Conservation (phyloP, 768 basidiomycete species). For the Mycena rebaudengoi region DNA sequence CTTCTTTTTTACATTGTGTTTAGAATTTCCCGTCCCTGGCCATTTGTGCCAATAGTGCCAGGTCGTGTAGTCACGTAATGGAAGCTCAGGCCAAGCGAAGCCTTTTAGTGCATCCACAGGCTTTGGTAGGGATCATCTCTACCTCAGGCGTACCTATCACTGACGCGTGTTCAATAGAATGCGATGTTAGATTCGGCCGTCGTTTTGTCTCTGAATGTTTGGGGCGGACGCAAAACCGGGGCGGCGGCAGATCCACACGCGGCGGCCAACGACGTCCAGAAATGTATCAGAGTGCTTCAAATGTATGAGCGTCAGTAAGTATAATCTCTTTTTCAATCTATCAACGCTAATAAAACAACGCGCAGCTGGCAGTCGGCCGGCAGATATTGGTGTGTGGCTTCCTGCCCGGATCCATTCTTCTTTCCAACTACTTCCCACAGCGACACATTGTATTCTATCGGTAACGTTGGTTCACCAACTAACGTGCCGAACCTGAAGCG, state of each 20-base stretch:
- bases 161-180: slow-evolving; percentile 20
- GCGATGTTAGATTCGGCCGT: slow-evolving; percentile 51
- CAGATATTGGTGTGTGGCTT: slow-evolving; percentile 7
- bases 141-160: too few relatives aligned
- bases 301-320: slow-evolving; percentile 21
- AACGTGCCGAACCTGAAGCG: slow-evolving; percentile 7
- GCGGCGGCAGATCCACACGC: slow-evolving; percentile 48
- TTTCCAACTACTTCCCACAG: not conserved
- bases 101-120: slow-evolving; percentile 6
- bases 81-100: slow-evolving; percentile 46
- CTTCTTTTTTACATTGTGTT: not conserved
- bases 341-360: not conserved
- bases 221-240: slow-evolving; percentile 56
- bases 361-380: slow-evolving; percentile 19
- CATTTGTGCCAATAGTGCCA: slow-evolving; percentile 71
- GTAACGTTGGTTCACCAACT: slow-evolving; percentile 17
- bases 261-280: slow-evolving; percentile 62
- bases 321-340: not conserved
- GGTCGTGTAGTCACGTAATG: slow-evolving; percentile 66
- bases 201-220: slow-evolving; percentile 58
- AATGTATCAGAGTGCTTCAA: slow-evolving; percentile 54
- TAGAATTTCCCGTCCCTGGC: slow-evolving; percentile 66
- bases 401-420: not conserved
- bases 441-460: slow-evolving; percentile 17
- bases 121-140: not conserved